Evolutionary conservation across 202 grass and related monocot species (phyloP).

Genomic region (Musa balbisiana): DNA sequence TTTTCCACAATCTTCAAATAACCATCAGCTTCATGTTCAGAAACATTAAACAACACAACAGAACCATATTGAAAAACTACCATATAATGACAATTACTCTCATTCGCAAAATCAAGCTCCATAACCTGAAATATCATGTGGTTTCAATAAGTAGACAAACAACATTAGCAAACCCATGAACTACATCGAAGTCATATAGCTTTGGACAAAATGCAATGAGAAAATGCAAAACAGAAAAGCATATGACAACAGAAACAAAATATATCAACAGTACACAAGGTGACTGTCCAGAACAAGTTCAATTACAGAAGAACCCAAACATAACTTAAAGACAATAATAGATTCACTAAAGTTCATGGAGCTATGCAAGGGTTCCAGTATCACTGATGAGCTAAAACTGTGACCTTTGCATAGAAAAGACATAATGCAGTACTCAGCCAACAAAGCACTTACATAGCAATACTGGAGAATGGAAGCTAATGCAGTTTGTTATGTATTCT

Average conservation of each 20-base stretch:
- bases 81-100: constrained; percentile 89
- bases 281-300: too few species aligned
- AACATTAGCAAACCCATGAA: not conserved
- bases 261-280: too few species aligned
- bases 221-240: not conserved
- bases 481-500: too few species aligned
- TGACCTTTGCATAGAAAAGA: too few species aligned
- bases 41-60: constrained; percentile 90
- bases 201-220: not conserved
- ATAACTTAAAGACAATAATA: too few species aligned
- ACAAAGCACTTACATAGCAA: too few species aligned
- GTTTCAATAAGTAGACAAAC: not conserved
- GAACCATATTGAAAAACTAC: constrained; percentile 96
- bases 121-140: constrained; percentile 40
- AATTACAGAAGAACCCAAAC: too few species aligned
- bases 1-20: constrained; percentile 91
- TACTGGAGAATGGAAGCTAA: too few species aligned
- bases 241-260: not conserved
- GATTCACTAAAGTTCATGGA: too few species aligned
- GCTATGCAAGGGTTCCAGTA: too few species aligned
- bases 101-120: constrained; percentile 66
- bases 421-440: too few species aligned
- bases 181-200: not conserved
- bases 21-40: constrained; percentile 90
- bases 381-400: too few species aligned